A percentile compares a stretch with the other conserved stretches of the same genome.
These are phyloP conservation scores for Epichloe baconii DNA, from an alignment of 2,329 filamentous ascomycete genomes.

Conservation along the genomic window DNA sequence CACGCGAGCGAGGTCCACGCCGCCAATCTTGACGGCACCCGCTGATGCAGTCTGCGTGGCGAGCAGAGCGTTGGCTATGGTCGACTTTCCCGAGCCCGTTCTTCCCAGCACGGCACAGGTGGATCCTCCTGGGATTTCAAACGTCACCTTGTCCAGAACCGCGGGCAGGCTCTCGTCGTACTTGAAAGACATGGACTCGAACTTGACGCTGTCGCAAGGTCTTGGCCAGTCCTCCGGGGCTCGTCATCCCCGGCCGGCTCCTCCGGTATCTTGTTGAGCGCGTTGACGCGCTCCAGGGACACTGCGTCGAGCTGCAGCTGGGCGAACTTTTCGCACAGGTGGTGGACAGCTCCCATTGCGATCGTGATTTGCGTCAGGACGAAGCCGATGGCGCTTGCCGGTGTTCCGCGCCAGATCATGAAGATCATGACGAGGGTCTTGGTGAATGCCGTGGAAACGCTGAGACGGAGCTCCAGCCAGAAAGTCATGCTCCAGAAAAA, in stretches of 20 bases:
- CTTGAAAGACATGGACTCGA: constrained; percentile 63
- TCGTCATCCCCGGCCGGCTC: constrained; percentile 54
- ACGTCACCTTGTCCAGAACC: constrained; percentile 53
- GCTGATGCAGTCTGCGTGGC: constrained; percentile 38
- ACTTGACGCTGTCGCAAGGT: constrained; percentile 57
- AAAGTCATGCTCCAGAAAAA: constrained; percentile 86
- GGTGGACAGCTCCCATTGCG: constrained; percentile 24
- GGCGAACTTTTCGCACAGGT: constrained; percentile 67
- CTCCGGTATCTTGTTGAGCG: constrained; percentile 65
- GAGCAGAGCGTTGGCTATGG: constrained; percentile 47
- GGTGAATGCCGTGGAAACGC: constrained; percentile 47
- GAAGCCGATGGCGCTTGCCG: constrained; percentile 71
- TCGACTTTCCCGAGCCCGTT: constrained; percentile 81
- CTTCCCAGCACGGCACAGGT: constrained; percentile 62
- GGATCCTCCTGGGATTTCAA: constrained; percentile 55
- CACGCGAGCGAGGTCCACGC: constrained; percentile 36
- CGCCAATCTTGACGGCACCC: constrained; percentile 42
- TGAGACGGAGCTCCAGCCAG: constrained; percentile 72
- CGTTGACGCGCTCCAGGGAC: constrained; percentile 74
- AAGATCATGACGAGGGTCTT: constrained; percentile 62
- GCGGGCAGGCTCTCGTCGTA: constrained; percentile 70
- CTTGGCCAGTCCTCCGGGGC: constrained; percentile 70
- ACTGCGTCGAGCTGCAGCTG: constrained; percentile 87
- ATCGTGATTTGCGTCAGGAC: constrained; percentile 47
- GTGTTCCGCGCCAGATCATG: constrained; percentile 61